Evolutionary conservation across 768 basidiomycete species (phyloP).

Genomic region (Agrocybe praecox): DNA sequence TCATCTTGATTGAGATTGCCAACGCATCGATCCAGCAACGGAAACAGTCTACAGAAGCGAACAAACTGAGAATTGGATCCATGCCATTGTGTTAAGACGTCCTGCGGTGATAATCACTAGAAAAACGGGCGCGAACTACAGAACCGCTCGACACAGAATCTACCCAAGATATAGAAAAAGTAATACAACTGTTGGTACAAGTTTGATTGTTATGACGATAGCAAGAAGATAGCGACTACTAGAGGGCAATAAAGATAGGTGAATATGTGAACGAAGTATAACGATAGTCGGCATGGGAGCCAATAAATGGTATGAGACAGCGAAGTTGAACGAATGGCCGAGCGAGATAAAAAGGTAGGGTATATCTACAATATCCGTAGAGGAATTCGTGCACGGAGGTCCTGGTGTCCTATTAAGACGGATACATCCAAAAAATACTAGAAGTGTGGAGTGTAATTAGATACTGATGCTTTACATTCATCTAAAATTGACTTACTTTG

Average conservation of each 20-base stretch:
- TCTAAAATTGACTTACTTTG: slow-evolving; percentile 47
- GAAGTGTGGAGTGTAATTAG: neutral
- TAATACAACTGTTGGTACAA: neutral
- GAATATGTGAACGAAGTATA: neutral
- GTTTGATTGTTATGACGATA: neutral
- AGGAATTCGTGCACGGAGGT: slow-evolving; percentile 62
- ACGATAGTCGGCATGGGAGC: neutral
- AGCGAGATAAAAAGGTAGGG: slow-evolving; percentile 8
- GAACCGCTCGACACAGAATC: neutral
- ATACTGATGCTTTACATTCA: no score
- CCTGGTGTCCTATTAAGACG: slow-evolving; percentile 65
- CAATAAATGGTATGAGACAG: neutral
- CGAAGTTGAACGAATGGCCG: neutral
- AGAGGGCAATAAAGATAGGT: slow-evolving; percentile 22
- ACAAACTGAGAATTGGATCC: neutral
- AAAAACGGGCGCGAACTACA: neutral
- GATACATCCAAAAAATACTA: slow-evolving; percentile 79
- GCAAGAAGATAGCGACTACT: neutral
- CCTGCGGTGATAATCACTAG: neutral
- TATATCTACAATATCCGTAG: slow-evolving; percentile 51
- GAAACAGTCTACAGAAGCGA: neutral
- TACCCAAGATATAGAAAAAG: neutral
- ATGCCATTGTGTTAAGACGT: neutral
- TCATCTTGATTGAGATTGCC: no score
- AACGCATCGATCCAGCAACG: no score